These are phyloP conservation scores for Tylopilus balloui DNA, from an alignment of 768 basidiomycete species.

Conservation along the genomic window DNA sequence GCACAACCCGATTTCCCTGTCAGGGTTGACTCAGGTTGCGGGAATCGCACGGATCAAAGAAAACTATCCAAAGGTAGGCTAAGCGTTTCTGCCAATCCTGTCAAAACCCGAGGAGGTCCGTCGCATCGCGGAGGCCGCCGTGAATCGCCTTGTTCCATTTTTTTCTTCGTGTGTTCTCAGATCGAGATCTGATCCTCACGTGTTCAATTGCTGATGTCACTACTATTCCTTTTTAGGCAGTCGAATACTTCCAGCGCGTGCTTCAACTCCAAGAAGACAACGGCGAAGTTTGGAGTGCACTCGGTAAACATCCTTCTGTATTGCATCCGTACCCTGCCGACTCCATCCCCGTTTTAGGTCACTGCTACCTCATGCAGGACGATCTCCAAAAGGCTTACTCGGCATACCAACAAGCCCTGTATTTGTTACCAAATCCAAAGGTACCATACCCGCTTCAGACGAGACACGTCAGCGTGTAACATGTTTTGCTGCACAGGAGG, in stretches of 20 bases:
- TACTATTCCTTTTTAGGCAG: slow-evolving; percentile 56
- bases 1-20: slow-evolving; percentile 88
- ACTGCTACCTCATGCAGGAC: slow-evolving; percentile 99
- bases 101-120: slow-evolving; percentile 33
- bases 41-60: slow-evolving; percentile 97
- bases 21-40: slow-evolving; percentile 90
- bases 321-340: slow-evolving; percentile 13
- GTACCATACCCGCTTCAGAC: slow-evolving; percentile 35
- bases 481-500: slow-evolving; percentile 50
- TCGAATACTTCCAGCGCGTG: slow-evolving; percentile 95
- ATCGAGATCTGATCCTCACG: slow-evolving; percentile 29
- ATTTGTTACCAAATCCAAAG: slow-evolving; percentile 93
- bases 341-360: slow-evolving; percentile 47
- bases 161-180: slow-evolving; percentile 9
- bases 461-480: slow-evolving; percentile 5
- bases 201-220: slow-evolving; percentile 30
- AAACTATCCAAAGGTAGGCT: slow-evolving; percentile 85
- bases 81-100: slow-evolving; percentile 31
- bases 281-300: slow-evolving; percentile 97
- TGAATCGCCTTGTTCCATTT: slow-evolving; percentile 18
- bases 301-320: slow-evolving; percentile 51
- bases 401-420: slow-evolving; percentile 97
- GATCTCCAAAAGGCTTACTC: slow-evolving; percentile 98
- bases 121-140: slow-evolving; percentile 22
- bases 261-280: slow-evolving; percentile 89